Evolutionary conservation across 805 yeast species (phyloP), one percentile per base, ranked within the genome.

Genomic region (Kazachstania africana): DNA sequence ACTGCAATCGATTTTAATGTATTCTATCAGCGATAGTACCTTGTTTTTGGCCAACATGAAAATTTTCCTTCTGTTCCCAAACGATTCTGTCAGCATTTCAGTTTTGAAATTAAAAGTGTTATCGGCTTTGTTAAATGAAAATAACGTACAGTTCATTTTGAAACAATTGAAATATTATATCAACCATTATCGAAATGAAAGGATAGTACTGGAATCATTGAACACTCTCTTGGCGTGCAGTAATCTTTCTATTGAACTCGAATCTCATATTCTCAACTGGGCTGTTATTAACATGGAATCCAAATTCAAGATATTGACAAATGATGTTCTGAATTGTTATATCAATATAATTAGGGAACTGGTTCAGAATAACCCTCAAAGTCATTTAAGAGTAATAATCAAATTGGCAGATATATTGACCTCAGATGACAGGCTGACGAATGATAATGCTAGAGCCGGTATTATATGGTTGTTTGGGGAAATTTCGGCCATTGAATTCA

Each of bases 391-490:
- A 20, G 69, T 78, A 2, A 66, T 79, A 10, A 63, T 72, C 19
- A 66, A 68, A 32, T 57, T 83, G 12, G 59, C 69, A 1, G 42
- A 43, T 10, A 39, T 64, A 2, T 36, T 65, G 6, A 46, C 47
- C 9, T 39, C 40, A 4, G 32, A 41, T 20, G 35, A 31, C 3
- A 33, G 46, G 6, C 36, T 63, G 15, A 48, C 53, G n/a, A 6
- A 19, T 3, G 59, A 60, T 26, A 55, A 59, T 12, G 93, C 97
- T 0, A 72, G 75, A 41, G 84, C 94, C 1, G 79, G 88, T 28
- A 75, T 87, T 8, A 66, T 88, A 5, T 91, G 97, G 97, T 64
- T 88, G 8, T 68, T 88, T 32, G 95, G 97, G 4, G 96, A 91
- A 47, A 78, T 76, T 48, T 65, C 77, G 0, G 53, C 50, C 12